phyloP scores from a whole-genome alignment of 2,329 filamentous ascomycete genomes.

The Neonectria hederae region DNA sequence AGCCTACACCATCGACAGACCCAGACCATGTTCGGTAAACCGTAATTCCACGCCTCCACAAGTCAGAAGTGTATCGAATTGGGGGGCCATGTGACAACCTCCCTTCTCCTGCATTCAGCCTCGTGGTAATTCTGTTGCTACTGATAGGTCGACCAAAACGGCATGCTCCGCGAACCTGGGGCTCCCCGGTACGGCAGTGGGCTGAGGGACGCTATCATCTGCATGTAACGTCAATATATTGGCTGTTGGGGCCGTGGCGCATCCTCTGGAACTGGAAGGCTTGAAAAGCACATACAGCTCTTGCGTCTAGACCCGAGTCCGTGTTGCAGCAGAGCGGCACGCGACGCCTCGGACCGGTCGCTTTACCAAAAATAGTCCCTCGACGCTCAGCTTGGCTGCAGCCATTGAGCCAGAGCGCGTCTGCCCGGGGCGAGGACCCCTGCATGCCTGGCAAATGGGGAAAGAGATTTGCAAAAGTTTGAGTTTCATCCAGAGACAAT shows the following conservation, averaged over 20 bases:
- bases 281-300: slow-evolving; percentile 5
- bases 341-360: slow-evolving; percentile 22
- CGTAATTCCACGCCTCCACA: not conserved
- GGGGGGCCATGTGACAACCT: slow-evolving; percentile 28
- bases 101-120: slow-evolving; percentile 31
- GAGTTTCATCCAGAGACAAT: slow-evolving; percentile 1
- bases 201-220: not conserved
- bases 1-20: slow-evolving; percentile 21
- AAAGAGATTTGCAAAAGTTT: not conserved
- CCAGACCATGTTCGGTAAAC: slow-evolving; percentile 13
- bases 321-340: slow-evolving; percentile 2
- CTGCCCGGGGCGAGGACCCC: not conserved
- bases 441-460: not conserved
- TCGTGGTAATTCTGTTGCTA: slow-evolving; percentile 8
- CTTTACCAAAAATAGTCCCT: slow-evolving; percentile 13
- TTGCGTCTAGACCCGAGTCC: slow-evolving; percentile 10
- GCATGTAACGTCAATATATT: slow-evolving; percentile 12
- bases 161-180: slow-evolving; percentile 6
- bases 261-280: slow-evolving; percentile 8
- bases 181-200: slow-evolving; percentile 15
- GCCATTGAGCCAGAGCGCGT: no score
- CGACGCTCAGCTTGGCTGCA: not conserved
- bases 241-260: slow-evolving; percentile 26
- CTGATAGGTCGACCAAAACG: slow-evolving; percentile 21
- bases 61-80: not conserved